Percentiles rank a stretch among this genome's conserved stretches.
Evolutionary conservation across 2,329 filamentous ascomycete species (phyloP).

Genomic region (Aspergillus brasiliensis): DNA sequence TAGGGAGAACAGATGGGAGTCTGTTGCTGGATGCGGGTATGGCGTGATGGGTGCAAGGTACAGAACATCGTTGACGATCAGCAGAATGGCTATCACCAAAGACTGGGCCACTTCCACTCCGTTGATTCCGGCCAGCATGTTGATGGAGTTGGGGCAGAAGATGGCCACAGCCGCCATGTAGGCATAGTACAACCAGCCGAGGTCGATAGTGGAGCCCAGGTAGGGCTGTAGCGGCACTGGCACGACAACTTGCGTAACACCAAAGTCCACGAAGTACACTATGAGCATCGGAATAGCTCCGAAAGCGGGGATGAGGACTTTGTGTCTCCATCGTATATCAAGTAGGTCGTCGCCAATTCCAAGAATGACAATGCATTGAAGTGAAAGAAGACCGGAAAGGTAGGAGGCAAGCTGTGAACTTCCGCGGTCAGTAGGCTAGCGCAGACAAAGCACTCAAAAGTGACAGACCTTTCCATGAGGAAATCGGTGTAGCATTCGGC

Average conservation of each 20-base stretch:
- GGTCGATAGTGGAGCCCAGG: slow-evolving; percentile 79
- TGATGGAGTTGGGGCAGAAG: slow-evolving; percentile 98
- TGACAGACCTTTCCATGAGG: slow-evolving; percentile 81
- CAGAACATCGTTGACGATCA: slow-evolving; percentile 82
- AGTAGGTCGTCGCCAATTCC: slow-evolving; percentile 95
- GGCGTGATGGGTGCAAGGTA: slow-evolving; percentile 75
- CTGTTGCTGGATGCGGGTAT: slow-evolving; percentile 89
- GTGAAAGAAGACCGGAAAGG: slow-evolving; percentile 87
- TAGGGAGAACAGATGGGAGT: slow-evolving; percentile 93
- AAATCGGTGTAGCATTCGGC: slow-evolving; percentile 85
- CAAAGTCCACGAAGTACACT: slow-evolving; percentile 98
- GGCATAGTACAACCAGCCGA: slow-evolving; percentile 82
- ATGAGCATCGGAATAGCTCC: slow-evolving; percentile 91
- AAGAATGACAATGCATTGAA: slow-evolving; percentile 87
- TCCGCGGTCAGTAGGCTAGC: slow-evolving; percentile 8
- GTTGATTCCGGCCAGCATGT: slow-evolving; percentile 99
- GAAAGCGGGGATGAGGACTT: slow-evolving; percentile 95
- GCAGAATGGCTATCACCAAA: slow-evolving; percentile 80
- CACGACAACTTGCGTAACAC: slow-evolving; percentile 91
- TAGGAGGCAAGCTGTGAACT: slow-evolving; percentile 78
- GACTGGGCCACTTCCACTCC: slow-evolving; percentile 96
- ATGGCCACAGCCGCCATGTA: slow-evolving; percentile 98
- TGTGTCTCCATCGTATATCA: slow-evolving; percentile 98
- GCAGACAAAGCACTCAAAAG: not conserved
- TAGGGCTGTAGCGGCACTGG: slow-evolving; percentile 83